Conservation (phyloP, 768 basidiomycete genomes). For the Cantharellus anzutake region DNA sequence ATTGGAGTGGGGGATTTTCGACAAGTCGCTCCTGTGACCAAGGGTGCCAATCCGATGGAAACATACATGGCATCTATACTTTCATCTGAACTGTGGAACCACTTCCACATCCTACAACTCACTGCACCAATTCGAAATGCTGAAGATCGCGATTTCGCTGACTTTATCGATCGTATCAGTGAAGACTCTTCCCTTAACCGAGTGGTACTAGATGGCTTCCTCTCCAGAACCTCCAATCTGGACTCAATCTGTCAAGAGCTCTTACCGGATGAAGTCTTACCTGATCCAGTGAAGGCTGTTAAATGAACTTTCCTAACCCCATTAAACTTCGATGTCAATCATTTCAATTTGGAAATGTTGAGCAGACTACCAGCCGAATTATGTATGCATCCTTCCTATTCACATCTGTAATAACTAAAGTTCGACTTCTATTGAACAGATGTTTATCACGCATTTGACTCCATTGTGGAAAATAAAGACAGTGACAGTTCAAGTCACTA, state of each 20-base stretch:
- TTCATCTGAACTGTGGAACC: constrained; percentile 18
- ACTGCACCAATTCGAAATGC: constrained; percentile 21
- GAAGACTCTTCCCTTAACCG: constrained; percentile 15
- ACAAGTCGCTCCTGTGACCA: constrained; percentile 23
- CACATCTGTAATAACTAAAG: neutral
- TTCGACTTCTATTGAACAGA: neutral
- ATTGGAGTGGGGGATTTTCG: constrained; percentile 24
- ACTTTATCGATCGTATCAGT: constrained; percentile 23
- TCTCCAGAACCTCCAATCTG: constrained; percentile 7
- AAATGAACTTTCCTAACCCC: constrained; percentile 21
- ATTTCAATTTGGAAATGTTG: constrained; percentile 19
- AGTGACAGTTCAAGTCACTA: too few relatives aligned
- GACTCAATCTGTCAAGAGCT: constrained; percentile 15
- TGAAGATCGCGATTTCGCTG: constrained; percentile 18
- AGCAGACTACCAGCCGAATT: constrained; percentile 12
- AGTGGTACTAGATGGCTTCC: constrained; percentile 12
- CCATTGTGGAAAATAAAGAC: neutral
- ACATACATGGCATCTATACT: constrained; percentile 18
- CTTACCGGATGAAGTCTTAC: constrained; percentile 14
- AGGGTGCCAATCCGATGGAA: constrained; percentile 9
- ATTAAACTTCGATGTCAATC: constrained; percentile 20
- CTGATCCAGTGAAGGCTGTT: constrained; percentile 14
- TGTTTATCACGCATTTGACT: neutral
- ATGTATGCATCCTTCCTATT: constrained; percentile 11
- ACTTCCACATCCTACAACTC: constrained; percentile 15